phyloP scores from a whole-genome alignment of 345 rosid species.

The Rhodomyrtus tomentosa region DNA sequence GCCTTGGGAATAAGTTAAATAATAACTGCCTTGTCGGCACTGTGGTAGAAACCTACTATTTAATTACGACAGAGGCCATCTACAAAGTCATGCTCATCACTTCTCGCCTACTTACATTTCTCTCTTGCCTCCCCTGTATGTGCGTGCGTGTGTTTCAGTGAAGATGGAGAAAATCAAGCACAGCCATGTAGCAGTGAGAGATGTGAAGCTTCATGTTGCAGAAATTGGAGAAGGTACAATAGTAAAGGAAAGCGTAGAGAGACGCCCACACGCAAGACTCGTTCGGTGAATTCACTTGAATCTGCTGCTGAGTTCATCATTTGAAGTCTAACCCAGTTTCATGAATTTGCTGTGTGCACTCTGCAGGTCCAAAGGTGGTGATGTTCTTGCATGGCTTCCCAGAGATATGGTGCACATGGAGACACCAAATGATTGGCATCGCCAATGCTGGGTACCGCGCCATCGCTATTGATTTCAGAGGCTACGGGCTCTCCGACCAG shows the following conservation, averaged over 20 bases:
- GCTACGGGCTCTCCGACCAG: conserved; percentile 28
- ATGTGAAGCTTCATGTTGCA: conserved; percentile 35
- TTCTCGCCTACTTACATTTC: not conserved
- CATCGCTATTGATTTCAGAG: conserved; percentile 23
- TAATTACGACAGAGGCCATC: not conserved
- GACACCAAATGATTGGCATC: conserved; percentile 25
- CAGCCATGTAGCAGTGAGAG: conserved; percentile 21
- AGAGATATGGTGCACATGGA: conserved; percentile 33
- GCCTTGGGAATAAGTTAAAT: not conserved
- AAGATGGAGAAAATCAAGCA: conserved; percentile 36
- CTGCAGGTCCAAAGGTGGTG: conserved; percentile 6
- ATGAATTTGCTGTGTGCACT: not conserved
- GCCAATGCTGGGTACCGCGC: conserved; percentile 19
- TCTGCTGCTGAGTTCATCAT: not conserved
- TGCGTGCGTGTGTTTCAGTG: not conserved
- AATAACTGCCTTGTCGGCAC: not conserved
- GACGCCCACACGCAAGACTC: not conserved
- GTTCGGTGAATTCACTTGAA: not conserved
- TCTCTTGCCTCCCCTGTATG: not conserved
- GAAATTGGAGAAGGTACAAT: conserved; percentile 28
- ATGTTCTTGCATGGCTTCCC: conserved; percentile 39
- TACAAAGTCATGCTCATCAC: not conserved
- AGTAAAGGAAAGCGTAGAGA: not conserved
- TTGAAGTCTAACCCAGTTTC: not conserved
- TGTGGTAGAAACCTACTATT: not conserved